Conservation (phyloP, 495 filamentous ascomycete species). For the Podospora australis region DNA sequence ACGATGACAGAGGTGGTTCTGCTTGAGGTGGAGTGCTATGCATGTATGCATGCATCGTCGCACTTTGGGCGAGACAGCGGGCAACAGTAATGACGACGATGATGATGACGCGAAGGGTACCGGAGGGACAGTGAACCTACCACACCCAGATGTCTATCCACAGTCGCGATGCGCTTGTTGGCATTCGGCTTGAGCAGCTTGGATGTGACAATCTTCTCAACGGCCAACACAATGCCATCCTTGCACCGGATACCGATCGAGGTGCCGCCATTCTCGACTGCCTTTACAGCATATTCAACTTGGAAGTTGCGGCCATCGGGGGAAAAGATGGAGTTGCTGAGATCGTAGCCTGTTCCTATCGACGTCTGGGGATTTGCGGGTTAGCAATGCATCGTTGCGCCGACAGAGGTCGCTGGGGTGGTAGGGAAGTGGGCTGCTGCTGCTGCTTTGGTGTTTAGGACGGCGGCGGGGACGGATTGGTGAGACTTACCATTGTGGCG, state of each 20-base stretch:
- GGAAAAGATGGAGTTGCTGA: slow-evolving; percentile 98
- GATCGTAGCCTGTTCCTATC: slow-evolving; percentile 98
- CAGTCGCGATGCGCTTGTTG: slow-evolving; percentile 92
- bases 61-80: no score
- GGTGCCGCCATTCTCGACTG: slow-evolving; percentile 96
- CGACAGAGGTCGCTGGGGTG: not conserved
- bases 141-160: slow-evolving; percentile 89
- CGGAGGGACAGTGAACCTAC: slow-evolving; percentile 47
- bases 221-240: slow-evolving; percentile 91
- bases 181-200: slow-evolving; percentile 88
- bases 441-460: no score
- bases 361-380: slow-evolving; percentile 61
- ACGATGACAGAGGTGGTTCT: not conserved
- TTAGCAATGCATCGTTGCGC: slow-evolving; percentile 1
- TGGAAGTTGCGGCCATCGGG: slow-evolving; percentile 99
- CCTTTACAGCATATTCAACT: slow-evolving; percentile 98
- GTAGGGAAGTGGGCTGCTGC: not conserved
- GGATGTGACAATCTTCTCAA: slow-evolving; percentile 93
- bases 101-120: not conserved
- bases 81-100: not conserved
- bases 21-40: not conserved
- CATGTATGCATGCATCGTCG: no score
- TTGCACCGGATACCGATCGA: slow-evolving; percentile 95
- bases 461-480: no score
- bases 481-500: not conserved